A percentile compares a stretch with the other conserved stretches of the same genome.
Evolutionary conservation across 2,329 filamentous ascomycete genomes (phyloP).

Genomic region (Fulvia fulva): DNA sequence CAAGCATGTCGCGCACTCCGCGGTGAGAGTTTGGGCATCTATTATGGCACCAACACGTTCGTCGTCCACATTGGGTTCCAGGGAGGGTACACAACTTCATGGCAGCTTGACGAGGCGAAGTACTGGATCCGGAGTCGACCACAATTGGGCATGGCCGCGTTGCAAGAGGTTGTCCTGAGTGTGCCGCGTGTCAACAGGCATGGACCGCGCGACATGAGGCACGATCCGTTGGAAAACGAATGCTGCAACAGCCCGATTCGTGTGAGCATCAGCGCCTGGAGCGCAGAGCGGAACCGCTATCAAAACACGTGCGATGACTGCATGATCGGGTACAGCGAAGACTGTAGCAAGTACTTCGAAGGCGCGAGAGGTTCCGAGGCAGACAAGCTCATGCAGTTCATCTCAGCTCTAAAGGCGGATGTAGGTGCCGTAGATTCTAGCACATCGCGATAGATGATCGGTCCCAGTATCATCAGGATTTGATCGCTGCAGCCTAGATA

Average conservation of each 20-base stretch:
- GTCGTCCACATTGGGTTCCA: background rate
- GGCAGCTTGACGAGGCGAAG: background rate
- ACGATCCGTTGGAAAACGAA: background rate
- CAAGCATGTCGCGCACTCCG: slow-evolving; percentile 11
- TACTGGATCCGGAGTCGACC: background rate
- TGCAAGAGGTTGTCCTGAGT: background rate
- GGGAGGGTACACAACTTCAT: background rate
- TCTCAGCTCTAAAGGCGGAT: background rate
- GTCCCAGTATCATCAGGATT: too few species aligned
- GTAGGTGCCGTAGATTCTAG: background rate
- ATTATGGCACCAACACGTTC: slow-evolving; percentile 12
- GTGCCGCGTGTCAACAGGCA: background rate
- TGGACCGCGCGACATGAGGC: too few species aligned
- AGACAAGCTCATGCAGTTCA: background rate
- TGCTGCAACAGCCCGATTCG: background rate
- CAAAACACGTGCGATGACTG: background rate
- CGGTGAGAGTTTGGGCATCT: slow-evolving; percentile 4
- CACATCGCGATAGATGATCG: background rate
- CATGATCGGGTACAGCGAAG: background rate
- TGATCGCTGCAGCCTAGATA: background rate
- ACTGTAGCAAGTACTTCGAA: background rate
- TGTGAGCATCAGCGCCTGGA: background rate
- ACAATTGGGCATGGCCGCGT: background rate
- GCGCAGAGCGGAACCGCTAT: background rate
- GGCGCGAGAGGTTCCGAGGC: background rate